Conservation (phyloP, 129 eudicot species). For the Artemisia argyi region DNA sequence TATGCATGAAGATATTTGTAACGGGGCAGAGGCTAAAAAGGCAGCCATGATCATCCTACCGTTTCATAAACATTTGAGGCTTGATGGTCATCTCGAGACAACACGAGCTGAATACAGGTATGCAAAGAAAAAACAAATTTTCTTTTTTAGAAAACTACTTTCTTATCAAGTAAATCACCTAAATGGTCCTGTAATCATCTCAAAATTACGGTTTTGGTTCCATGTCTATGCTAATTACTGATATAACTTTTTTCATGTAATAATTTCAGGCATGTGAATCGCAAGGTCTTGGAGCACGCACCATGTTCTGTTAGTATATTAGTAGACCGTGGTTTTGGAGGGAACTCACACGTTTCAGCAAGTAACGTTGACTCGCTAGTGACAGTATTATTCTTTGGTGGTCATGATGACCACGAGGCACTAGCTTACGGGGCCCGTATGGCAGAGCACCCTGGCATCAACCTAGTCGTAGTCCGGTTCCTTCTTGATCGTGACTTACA, state of each 20-base stretch:
- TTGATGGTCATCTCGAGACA: conserved; percentile 79
- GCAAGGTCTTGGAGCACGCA: conserved; percentile 71
- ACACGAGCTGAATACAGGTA: conserved; percentile 63
- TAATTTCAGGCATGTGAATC: conserved; percentile 52
- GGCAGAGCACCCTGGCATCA: conserved; percentile 97
- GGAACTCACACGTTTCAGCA: conserved; percentile 67
- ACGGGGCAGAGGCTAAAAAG: conserved; percentile 60
- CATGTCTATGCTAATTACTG: too few species aligned
- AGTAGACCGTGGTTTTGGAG: conserved; percentile 92
- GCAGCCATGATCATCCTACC: conserved; percentile 72
- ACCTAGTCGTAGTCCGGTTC: conserved; percentile 57
- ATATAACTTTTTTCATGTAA: too few species aligned
- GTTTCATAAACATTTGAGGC: conserved; percentile 71
- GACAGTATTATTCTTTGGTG: conserved; percentile 79
- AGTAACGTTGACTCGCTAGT: conserved; percentile 64
- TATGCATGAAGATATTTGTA: conserved; percentile 86
- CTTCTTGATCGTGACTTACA: conserved; percentile 36
- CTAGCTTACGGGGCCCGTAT: conserved; percentile 74
- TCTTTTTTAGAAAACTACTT: too few species aligned
- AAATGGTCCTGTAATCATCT: too few species aligned
- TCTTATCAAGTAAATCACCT: too few species aligned
- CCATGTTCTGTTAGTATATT: conserved; percentile 88
- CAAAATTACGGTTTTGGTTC: too few species aligned
- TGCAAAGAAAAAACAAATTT: not conserved
- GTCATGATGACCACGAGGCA: conserved; percentile 93